Conservation (phyloP, 305 asterid species). For the Rubia balearica region DNA sequence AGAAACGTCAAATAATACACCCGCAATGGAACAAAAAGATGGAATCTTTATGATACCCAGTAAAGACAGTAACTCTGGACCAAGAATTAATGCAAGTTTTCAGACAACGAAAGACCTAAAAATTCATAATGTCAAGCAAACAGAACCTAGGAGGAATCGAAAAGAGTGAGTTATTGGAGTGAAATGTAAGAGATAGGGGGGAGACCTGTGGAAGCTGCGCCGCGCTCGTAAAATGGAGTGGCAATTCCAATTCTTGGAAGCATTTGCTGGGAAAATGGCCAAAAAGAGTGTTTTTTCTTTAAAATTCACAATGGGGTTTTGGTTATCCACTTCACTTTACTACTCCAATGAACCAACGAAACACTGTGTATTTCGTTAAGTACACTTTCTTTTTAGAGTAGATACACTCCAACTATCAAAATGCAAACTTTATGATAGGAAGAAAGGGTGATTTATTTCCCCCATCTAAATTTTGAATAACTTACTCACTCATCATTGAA, state of each 20-base stretch:
- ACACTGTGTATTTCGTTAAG: background rate
- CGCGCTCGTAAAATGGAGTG: conserved; percentile 12
- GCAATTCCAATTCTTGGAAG: conserved; percentile 3
- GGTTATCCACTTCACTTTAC: background rate
- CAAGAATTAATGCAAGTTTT: background rate
- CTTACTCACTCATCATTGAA: no score
- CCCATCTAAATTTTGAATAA: no score
- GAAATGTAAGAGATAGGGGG: background rate
- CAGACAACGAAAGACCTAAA: background rate
- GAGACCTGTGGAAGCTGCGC: conserved; percentile 9
- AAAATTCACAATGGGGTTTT: conserved; percentile 14
- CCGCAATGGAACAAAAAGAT: background rate
- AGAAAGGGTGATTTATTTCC: no score
- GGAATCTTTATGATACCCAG: background rate
- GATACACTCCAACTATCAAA: no score
- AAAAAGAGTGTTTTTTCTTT: background rate
- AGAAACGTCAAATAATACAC: background rate
- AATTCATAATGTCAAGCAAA: conserved; percentile 1
- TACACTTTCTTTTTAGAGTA: background rate
- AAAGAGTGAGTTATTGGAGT: background rate
- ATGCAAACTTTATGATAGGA: no score
- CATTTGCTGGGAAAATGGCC: conserved; percentile 1
- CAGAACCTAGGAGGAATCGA: background rate
- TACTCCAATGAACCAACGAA: background rate
- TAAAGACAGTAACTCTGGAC: background rate